Conservation (phyloP, 345 rosid genomes). For the Arabidopsis arenosa region DNA sequence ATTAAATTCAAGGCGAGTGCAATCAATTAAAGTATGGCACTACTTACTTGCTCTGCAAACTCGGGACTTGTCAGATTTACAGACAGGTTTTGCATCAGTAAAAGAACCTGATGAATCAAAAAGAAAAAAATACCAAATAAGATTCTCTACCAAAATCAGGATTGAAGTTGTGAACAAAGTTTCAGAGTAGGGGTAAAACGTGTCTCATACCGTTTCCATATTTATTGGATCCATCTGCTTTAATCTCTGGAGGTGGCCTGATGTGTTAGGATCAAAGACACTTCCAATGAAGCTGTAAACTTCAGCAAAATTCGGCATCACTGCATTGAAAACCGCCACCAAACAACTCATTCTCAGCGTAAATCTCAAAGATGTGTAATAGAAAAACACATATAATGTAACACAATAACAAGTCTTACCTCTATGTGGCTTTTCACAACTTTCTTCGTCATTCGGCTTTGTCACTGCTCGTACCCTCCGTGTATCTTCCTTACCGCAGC, state of each 20-base stretch:
- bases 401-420: slow-evolving; percentile 43
- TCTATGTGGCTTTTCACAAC: slow-evolving; percentile 56
- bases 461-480: slow-evolving; percentile 43
- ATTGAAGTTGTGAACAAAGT: slow-evolving; percentile 4
- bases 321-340: slow-evolving; percentile 53
- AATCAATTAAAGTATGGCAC: too few species aligned
- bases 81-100: slow-evolving; percentile 84
- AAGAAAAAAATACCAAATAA: slow-evolving; percentile 3
- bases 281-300: slow-evolving; percentile 96
- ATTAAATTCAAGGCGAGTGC: too few species aligned
- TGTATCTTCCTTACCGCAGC: slow-evolving; percentile 58
- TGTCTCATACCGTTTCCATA: slow-evolving; percentile 69
- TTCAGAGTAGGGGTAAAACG: not conserved
- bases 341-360: slow-evolving; percentile 24
- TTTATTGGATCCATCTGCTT: slow-evolving; percentile 91
- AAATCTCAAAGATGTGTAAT: slow-evolving; percentile 1
- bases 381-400: not conserved
- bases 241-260: slow-evolving; percentile 72
- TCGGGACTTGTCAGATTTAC: slow-evolving; percentile 75
- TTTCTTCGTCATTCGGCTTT: slow-evolving; percentile 54
- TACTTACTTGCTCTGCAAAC: slow-evolving; percentile 80
- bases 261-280: slow-evolving; percentile 72
- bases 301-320: slow-evolving; percentile 83
- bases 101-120: slow-evolving; percentile 55
- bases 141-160: slow-evolving; percentile 10